Percentiles rank a stretch among this genome's conserved stretches.
Conservation (phyloP, 768 basidiomycete genomes). For the Russula earlei region DNA sequence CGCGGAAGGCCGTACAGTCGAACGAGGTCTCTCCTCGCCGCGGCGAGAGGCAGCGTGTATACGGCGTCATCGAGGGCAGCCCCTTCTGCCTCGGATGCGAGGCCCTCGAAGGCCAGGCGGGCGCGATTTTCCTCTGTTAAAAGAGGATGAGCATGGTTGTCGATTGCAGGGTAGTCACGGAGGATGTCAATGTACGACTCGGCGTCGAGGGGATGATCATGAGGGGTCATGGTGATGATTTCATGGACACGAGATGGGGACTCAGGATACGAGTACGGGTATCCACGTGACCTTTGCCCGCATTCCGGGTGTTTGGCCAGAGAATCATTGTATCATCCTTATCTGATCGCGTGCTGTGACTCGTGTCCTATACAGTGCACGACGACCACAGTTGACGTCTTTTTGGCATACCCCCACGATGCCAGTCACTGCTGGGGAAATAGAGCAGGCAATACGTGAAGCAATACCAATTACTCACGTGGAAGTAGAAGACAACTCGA, state of each 20-base stretch:
- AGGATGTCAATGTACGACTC: constrained; percentile 3
- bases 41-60: constrained; percentile 49
- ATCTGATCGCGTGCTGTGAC: too few species aligned
- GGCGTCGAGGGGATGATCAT: too few species aligned
- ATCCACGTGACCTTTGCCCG: too few species aligned
- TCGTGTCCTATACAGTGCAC: too few species aligned
- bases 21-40: constrained; percentile 47
- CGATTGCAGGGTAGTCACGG: constrained; percentile 45
- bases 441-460: constrained; percentile 56
- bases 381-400: background rate
- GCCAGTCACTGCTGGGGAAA: constrained; percentile 47
- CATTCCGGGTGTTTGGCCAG: too few species aligned
- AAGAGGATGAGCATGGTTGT: constrained; percentile 75
- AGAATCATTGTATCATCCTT: too few species aligned
- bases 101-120: constrained; percentile 47
- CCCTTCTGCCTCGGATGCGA: constrained; percentile 56
- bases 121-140: constrained; percentile 38
- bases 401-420: constrained; percentile 31
- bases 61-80: constrained; percentile 42
- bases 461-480: constrained; percentile 57
- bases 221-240: too few species aligned
- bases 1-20: constrained; percentile 37
- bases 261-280: too few species aligned
- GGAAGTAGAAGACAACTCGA: constrained; percentile 68
- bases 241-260: background rate